Evolutionary conservation across 2,329 filamentous ascomycete species (phyloP), one percentile per base, ranked within the genome.

Genomic region (Fusarium nurragi): DNA sequence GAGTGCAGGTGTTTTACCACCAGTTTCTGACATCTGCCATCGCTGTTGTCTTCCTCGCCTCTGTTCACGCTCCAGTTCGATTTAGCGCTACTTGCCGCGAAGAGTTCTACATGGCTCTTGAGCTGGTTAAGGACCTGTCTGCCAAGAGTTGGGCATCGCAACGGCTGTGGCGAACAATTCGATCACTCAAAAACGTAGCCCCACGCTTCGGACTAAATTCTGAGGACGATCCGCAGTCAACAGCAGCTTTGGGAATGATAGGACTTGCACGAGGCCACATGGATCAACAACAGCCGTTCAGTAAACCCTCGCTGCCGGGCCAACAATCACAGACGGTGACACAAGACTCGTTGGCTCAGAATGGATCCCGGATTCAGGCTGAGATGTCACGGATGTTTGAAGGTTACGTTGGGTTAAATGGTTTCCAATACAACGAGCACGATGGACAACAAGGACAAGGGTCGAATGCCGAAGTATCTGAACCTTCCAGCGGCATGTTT

Each of bases 71-170:
- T 1, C 90, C 91, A 0, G 84, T 90, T 0, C 84, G 88, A 23
- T 94, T 93, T 74, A 90, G 87, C 68, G 80, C 84, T 11, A 77
- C 82, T 22, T 92, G 90, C 64, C 84, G 90, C 18, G 86, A 90
- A 40, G 91, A 94, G 75, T 94, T 94, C 72, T 92, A 93, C 78
- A 87, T 90, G 83, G 90, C 89, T 0, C 83, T 94, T 1, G 89
- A 92, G 51, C 80, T 94, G 4, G 86, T 94, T 36, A 89, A 90
- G 62, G 88, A 90, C 52, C 83, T 94, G 53, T 91, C 88, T 5
- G 85, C 86, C 26, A 88, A 89, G 70, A 90, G 87, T 23, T 91
- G 86, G 78, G 88, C 93, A 3, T 90, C 87, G 7, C 88, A 90
- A 67, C 83, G 90, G 2, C 78, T 94, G 2, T 94, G 91, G 91